phyloP scores from a whole-genome alignment of 2,329 filamentous ascomycete species.

The Pseudogymnoascus verrucosus region DNA sequence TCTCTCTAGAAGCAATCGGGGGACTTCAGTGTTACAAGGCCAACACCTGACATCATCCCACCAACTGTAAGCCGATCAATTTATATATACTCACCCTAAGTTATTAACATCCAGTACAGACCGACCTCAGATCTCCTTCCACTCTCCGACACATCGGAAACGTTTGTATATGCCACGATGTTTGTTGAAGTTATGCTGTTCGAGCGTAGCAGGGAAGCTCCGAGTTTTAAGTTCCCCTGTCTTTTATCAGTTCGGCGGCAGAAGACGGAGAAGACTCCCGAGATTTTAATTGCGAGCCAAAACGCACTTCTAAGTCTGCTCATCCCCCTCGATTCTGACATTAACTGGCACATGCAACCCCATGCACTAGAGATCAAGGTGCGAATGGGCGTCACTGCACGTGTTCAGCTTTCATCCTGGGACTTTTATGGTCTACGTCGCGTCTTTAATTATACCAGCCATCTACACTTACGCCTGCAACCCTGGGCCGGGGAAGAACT shows the following conservation, averaged over 20 bases:
- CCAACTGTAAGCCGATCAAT: background rate
- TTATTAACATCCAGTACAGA: background rate
- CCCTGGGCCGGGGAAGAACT: constrained; percentile 59
- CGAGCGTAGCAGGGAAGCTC: constrained; percentile 59
- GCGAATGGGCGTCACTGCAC: constrained; percentile 63
- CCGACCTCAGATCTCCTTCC: constrained; percentile 18
- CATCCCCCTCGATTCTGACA: constrained; percentile 65
- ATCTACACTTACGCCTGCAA: constrained; percentile 62
- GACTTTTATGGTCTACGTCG: constrained; percentile 71
- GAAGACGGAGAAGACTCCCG: constrained; percentile 57
- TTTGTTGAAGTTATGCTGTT: constrained; percentile 64
- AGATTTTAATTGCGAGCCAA: constrained; percentile 68
- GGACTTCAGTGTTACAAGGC: background rate
- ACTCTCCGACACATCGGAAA: constrained; percentile 53
- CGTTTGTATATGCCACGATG: constrained; percentile 71
- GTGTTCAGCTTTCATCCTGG: constrained; percentile 60
- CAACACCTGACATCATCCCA: background rate
- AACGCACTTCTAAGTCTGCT: constrained; percentile 62
- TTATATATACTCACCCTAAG: background rate
- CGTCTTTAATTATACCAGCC: constrained; percentile 73
- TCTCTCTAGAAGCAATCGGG: background rate
- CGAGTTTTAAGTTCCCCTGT: constrained; percentile 62
- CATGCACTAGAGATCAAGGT: constrained; percentile 58
- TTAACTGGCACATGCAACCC: constrained; percentile 64
- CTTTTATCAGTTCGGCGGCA: constrained; percentile 65